phyloP scores from a whole-genome alignment of 148 eudicot species.

The Tetragonia tetragonoides region DNA sequence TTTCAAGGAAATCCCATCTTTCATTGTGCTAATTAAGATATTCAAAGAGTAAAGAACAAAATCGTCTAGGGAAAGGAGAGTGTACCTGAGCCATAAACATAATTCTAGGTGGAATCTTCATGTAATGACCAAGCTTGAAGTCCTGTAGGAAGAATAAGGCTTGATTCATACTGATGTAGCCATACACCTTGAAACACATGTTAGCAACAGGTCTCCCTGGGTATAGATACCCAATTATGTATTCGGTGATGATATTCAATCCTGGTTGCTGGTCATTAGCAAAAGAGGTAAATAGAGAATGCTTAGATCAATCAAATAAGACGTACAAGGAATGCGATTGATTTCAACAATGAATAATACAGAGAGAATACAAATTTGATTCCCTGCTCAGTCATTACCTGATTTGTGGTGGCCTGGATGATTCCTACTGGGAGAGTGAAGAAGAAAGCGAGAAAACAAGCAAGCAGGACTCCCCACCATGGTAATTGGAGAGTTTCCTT shows the following conservation, averaged over 20 bases:
- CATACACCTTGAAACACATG: conserved; percentile 84
- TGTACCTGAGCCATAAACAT: conserved; percentile 76
- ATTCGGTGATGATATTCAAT: conserved; percentile 75
- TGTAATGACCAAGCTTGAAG: conserved; percentile 88
- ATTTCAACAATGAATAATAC: background rate
- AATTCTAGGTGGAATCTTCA: conserved; percentile 82
- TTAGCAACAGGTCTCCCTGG: conserved; percentile 85
- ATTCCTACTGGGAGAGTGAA: conserved; percentile 86
- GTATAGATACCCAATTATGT: conserved; percentile 62
- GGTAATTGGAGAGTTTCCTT: conserved; percentile 61
- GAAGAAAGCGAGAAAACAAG: conserved; percentile 51
- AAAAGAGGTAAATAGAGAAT: background rate
- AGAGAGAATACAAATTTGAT: background rate
- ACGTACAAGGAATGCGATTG: background rate
- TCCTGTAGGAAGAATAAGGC: conserved; percentile 55
- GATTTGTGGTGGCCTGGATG: conserved; percentile 77
- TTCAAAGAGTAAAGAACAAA: background rate
- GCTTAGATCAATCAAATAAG: background rate
- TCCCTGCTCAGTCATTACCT: conserved; percentile 39
- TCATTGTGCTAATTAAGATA: too few species aligned
- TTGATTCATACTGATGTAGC: conserved; percentile 84
- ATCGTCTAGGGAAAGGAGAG: background rate
- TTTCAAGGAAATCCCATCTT: too few species aligned
- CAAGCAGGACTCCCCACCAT: conserved; percentile 83
- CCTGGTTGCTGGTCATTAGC: conserved; percentile 60